These are phyloP conservation scores for Diospyros lotus DNA, from an alignment of 148 eudicot species.

Conservation along the genomic window DNA sequence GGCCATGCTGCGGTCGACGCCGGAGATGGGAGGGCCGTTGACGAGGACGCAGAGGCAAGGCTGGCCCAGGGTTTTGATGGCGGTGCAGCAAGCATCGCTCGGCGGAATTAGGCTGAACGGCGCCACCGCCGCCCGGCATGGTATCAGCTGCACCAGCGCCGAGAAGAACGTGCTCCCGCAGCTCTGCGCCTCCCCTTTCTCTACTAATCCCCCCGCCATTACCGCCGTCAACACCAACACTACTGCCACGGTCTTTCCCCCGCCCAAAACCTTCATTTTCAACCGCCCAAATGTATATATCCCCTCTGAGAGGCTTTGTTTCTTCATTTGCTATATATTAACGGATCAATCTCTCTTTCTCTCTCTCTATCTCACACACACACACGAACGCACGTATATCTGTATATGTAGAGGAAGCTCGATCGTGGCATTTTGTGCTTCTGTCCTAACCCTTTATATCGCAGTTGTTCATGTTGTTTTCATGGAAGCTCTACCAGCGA, in stretches of 20 bases:
- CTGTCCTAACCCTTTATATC: constrained; percentile 38
- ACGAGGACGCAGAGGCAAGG: constrained; percentile 82
- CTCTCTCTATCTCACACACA: too few relatives aligned
- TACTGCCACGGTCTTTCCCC: constrained; percentile 13
- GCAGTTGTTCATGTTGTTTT: constrained; percentile 30
- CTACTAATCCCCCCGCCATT: constrained; percentile 26
- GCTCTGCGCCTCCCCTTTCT: constrained; percentile 35
- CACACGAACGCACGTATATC: too few relatives aligned
- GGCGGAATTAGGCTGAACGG: constrained; percentile 79
- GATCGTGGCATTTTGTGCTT: constrained; percentile 30
- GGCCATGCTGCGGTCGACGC: constrained; percentile 91
- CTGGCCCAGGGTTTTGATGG: constrained; percentile 72
- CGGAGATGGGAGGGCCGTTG: constrained; percentile 82
- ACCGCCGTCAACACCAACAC: constrained; percentile 27
- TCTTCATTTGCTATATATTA: constrained; percentile 14
- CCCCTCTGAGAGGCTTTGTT: not conserved
- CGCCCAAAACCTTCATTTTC: constrained; percentile 32
- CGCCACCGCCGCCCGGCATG: constrained; percentile 71
- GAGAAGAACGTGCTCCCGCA: constrained; percentile 82
- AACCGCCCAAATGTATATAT: not conserved
- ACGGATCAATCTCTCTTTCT: not conserved
- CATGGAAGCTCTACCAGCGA: constrained; percentile 14
- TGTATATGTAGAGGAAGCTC: constrained; percentile 6
- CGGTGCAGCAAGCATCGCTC: constrained; percentile 75
- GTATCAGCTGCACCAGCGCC: constrained; percentile 78